Conservation (phyloP, 2,329 filamentous ascomycete species). For the Ophiostoma sp. region DNA sequence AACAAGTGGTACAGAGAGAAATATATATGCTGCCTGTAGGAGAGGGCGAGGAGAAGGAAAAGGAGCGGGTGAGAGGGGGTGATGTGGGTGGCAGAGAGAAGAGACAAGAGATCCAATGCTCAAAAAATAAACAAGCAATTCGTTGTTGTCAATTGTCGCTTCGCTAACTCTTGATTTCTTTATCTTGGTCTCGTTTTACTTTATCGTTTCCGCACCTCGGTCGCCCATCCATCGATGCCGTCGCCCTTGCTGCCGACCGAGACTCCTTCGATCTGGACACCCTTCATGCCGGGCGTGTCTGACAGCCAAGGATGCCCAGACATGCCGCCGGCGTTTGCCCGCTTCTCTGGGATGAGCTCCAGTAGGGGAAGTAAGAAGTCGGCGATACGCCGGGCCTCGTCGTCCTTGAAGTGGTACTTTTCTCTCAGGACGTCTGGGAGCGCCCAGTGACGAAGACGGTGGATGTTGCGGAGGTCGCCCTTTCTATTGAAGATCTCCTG, state of each 20-base stretch:
- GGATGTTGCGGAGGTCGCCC: conserved; percentile 94
- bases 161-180: background rate
- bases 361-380: conserved; percentile 89
- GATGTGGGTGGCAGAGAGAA: background rate
- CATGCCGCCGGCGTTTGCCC: conserved; percentile 96
- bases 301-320: conserved; percentile 75
- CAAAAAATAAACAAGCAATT: background rate
- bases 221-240: conserved; percentile 89
- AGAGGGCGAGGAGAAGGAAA: background rate
- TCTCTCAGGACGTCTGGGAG: conserved; percentile 86
- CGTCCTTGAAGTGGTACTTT: conserved; percentile 89
- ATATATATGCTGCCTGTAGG: background rate
- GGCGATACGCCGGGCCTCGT: conserved; percentile 70
- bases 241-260: conserved; percentile 78
- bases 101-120: too few relatives aligned
- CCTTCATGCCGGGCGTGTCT: conserved; percentile 84
- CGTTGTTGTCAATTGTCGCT: background rate
- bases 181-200: conserved; percentile 2
- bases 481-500: conserved; percentile 99
- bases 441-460: conserved; percentile 92
- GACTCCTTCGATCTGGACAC: conserved; percentile 64
- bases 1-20: background rate
- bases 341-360: conserved; percentile 77
- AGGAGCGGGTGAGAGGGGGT: background rate
- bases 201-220: conserved; percentile 71